Evolutionary conservation across 1,284 basidiomycete genomes (phyloP).

Genomic region (Pseudozyma thailandica): DNA sequence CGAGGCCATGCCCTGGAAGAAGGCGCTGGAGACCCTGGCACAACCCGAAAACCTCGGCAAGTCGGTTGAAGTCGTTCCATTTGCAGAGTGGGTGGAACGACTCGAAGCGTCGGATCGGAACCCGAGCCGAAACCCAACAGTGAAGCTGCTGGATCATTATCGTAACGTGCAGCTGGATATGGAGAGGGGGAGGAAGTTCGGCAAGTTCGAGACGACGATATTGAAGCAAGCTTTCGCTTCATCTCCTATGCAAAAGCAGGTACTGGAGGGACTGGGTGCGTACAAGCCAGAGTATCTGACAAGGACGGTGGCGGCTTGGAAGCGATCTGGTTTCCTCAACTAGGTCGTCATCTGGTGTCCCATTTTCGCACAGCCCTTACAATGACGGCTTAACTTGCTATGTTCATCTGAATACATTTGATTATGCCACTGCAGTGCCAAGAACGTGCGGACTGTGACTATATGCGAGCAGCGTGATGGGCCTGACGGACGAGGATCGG

Average conservation of each 20-base stretch:
- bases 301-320: slow-evolving; percentile 27
- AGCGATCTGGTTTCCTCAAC: slow-evolving; percentile 18
- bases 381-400: too few relatives aligned
- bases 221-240: slow-evolving; percentile 13
- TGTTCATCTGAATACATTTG: background rate
- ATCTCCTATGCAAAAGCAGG: slow-evolving; percentile 3
- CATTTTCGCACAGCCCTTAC: too few relatives aligned
- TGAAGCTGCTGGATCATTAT: slow-evolving; percentile 72
- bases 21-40: slow-evolving; percentile 75
- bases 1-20: slow-evolving; percentile 68
- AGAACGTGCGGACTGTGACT: too few relatives aligned
- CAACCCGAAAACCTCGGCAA: slow-evolving; percentile 73
- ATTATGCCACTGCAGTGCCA: too few relatives aligned
- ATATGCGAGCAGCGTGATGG: too few relatives aligned
- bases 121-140: slow-evolving; percentile 71
- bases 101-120: slow-evolving; percentile 70
- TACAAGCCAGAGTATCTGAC: slow-evolving; percentile 27
- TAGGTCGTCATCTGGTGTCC: too few relatives aligned
- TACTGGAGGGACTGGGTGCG: slow-evolving; percentile 11
- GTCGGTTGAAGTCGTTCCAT: slow-evolving; percentile 79
- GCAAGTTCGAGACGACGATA: slow-evolving; percentile 21
- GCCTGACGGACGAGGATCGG: too few relatives aligned
- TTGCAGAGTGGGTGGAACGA: slow-evolving; percentile 72
- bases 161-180: slow-evolving; percentile 64
- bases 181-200: slow-evolving; percentile 1